Evolutionary conservation across 768 basidiomycete genomes (phyloP), one percentile per base, ranked within the genome.

Genomic region (Tulasnella sp.): DNA sequence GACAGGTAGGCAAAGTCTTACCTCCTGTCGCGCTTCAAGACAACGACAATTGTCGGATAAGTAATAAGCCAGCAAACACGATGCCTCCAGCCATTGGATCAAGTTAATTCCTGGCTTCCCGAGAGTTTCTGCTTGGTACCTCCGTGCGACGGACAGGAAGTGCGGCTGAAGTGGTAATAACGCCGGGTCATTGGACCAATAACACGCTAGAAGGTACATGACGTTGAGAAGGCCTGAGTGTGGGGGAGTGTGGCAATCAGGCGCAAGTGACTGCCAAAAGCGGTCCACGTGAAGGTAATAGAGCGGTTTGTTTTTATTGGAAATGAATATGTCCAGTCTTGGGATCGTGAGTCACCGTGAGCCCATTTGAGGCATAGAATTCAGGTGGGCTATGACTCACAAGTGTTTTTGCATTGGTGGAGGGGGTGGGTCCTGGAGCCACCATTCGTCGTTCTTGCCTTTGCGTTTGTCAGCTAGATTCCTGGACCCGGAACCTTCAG

Each of bases 161-260:
- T 29, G 44, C 17, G 29, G 51, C 15, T 63, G 62, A 19, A 51
- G 30, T 5, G 45, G 26, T 23, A 44, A 15, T 9, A 63, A 26
- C 17, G 21, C 21, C 9, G 61, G 30, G n/a, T 44, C 32, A 44
- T 47, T 64, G 8, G 62, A 63, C 17, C 63, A 47, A 26, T 63
- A 50, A 29, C 61, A 58, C 21, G 60, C 62, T n/a, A 63, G 19
- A n/a, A 63, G 60, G 32, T 62, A 63, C 38, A 63, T 63, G 11
- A 61, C 61, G 30, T 63, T 62, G 27, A 63, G 48, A 11, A 63
- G 32, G 32, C 51, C 48, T 13, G 61, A 50, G 7, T 56, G 34
- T 23, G 62, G 62, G 15, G 30, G 61, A 17, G 7, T 38, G 34
- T 38, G 7, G 34, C 23, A 19, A 11, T 27, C 23, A 27, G 41